Percentiles rank a stretch among this genome's conserved stretches.
These are phyloP conservation scores for Blumeriella jaapii DNA, from an alignment of 2,329 filamentous ascomycete genomes.

Conservation along the genomic window DNA sequence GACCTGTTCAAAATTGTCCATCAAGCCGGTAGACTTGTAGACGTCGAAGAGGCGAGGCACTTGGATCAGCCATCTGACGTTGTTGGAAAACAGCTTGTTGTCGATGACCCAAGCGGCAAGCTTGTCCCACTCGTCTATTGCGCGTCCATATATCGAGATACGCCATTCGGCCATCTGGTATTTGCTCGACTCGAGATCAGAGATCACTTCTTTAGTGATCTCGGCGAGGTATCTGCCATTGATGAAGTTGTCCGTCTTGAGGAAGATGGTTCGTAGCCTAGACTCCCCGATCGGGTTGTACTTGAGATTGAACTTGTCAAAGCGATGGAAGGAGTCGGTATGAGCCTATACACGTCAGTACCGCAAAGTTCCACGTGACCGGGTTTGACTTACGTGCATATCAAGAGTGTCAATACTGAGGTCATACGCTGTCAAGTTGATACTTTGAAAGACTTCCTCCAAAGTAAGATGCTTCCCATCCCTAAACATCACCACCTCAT, in stretches of 20 bases:
- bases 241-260: slow-evolving; percentile 98
- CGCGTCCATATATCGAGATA: slow-evolving; percentile 91
- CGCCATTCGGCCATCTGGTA: slow-evolving; percentile 99
- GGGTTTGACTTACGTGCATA: slow-evolving; percentile 72
- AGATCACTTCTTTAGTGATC: slow-evolving; percentile 95
- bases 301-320: slow-evolving; percentile 99
- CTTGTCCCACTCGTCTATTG: slow-evolving; percentile 93
- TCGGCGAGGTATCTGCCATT: slow-evolving; percentile 91
- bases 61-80: slow-evolving; percentile 94
- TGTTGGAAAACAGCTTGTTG: slow-evolving; percentile 96
- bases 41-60: slow-evolving; percentile 91
- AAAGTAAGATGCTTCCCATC: slow-evolving; percentile 89
- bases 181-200: slow-evolving; percentile 94
- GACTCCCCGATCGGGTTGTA: slow-evolving; percentile 98
- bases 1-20: slow-evolving; percentile 84
- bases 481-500: slow-evolving; percentile 84
- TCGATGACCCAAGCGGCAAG: slow-evolving; percentile 94
- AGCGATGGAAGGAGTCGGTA: slow-evolving; percentile 94
- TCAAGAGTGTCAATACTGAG: slow-evolving; percentile 96
- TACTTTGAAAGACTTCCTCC: slow-evolving; percentile 89
- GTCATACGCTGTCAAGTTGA: slow-evolving; percentile 94
- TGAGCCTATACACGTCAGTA: slow-evolving; percentile 51
- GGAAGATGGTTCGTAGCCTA: slow-evolving; percentile 88
- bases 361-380: neutral
- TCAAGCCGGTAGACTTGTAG: slow-evolving; percentile 78